Evolutionary conservation across 805 yeast species (phyloP).

Genomic region (Kurtzmaniella cleridarum): DNA sequence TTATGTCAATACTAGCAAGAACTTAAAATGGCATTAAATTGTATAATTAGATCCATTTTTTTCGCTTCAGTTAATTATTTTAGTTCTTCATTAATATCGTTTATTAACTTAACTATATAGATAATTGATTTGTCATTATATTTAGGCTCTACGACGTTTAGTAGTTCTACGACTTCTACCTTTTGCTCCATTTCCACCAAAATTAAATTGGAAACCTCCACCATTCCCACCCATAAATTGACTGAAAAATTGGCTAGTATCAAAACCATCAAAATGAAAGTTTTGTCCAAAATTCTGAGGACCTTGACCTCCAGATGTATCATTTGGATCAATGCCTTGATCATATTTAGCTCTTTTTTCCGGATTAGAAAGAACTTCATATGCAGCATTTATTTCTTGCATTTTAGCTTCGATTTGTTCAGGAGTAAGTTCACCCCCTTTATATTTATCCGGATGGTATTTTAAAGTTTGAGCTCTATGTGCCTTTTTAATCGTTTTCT

Average conservation of each 20-base stretch:
- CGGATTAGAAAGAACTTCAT: conserved; percentile 72
- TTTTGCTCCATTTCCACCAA: conserved; percentile 5
- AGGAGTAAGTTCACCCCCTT: conserved; percentile 54
- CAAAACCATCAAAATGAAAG: conserved; percentile 9
- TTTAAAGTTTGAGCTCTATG: conserved; percentile 72
- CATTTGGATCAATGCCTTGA: conserved; percentile 50
- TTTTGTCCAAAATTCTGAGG: conserved; percentile 5
- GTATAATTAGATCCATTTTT: too few relatives aligned
- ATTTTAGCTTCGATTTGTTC: conserved; percentile 75
- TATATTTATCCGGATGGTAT: conserved; percentile 90
- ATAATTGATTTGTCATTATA: too few relatives aligned
- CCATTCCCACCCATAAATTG: conserved; percentile 9
- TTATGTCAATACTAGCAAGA: too few relatives aligned
- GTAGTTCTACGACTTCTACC: neutral
- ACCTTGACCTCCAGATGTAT: conserved; percentile 16
- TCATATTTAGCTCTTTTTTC: conserved; percentile 66
- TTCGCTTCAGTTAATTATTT: neutral
- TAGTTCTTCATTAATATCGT: neutral
- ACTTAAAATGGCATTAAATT: too few relatives aligned
- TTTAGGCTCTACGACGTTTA: too few relatives aligned
- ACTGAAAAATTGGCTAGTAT: conserved; percentile 7
- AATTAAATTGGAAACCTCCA: conserved; percentile 10
- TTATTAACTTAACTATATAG: neutral
- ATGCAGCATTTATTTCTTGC: conserved; percentile 91
- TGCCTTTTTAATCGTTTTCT: conserved; percentile 70